A percentile compares a stretch with the other conserved stretches of the same genome.
Conservation (phyloP, 169 alveolate genomes). For the Perkinsus chesapeaki region DNA sequence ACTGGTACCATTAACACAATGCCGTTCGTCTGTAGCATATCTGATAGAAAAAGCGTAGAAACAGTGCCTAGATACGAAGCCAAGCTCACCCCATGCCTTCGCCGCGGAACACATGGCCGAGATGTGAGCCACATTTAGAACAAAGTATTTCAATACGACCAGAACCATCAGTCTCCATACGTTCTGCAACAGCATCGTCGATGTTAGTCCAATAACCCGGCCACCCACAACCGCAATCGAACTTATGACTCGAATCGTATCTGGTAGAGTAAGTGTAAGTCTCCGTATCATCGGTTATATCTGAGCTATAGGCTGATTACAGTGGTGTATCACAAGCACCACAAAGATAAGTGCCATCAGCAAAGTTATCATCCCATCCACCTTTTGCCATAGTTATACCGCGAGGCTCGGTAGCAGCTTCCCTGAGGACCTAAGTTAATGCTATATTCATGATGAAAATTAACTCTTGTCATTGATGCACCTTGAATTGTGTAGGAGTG, state of each 20-base stretch:
- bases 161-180: neutral
- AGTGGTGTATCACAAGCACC: neutral
- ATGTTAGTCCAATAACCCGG: neutral
- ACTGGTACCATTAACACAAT: neutral
- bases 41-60: no score
- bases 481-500: neutral
- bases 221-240: neutral
- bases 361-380: neutral
- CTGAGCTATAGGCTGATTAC: neutral
- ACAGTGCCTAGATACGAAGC: neutral
- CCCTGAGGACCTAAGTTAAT: neutral
- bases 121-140: neutral
- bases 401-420: neutral
- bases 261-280: neutral
- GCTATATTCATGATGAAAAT: neutral
- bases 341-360: neutral
- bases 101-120: neutral
- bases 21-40: neutral
- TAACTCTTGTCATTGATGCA: neutral
- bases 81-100: neutral
- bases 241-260: neutral
- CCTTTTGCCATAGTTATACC: neutral
- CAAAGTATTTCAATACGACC: neutral
- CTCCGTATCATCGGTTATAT: no score
- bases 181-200: neutral